Evolutionary conservation across 148 eudicot genomes (phyloP).

Genomic region (Chenopodium suecicum): DNA sequence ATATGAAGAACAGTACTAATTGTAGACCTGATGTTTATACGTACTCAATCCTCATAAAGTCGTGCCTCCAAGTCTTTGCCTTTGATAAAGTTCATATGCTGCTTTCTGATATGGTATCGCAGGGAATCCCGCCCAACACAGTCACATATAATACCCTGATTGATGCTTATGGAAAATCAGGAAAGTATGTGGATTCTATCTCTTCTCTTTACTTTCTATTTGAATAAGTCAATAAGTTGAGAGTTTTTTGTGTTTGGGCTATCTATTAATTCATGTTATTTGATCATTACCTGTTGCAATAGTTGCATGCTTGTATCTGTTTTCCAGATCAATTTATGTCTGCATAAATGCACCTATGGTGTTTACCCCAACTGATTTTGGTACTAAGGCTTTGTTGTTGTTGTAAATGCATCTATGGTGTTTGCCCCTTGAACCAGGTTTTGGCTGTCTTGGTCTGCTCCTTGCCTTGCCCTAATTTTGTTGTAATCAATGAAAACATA

Average conservation of each 20-base stretch:
- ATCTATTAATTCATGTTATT: background rate
- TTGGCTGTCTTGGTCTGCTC: background rate
- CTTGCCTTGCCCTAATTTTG: background rate
- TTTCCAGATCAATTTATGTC: background rate
- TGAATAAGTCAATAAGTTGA: background rate
- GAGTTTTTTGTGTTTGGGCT: background rate
- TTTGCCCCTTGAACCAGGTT: background rate
- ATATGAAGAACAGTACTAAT: constrained; percentile 62
- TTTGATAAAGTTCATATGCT: constrained; percentile 60
- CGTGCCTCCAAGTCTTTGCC: constrained; percentile 64
- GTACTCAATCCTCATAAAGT: constrained; percentile 77
- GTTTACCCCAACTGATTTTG: no score
- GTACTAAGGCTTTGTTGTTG: no score
- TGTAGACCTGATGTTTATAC: constrained; percentile 84
- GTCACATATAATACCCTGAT: constrained; percentile 84
- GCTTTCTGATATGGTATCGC: constrained; percentile 74
- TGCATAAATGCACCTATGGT: background rate
- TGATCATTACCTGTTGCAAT: background rate
- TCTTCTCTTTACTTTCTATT: background rate
- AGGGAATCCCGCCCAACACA: constrained; percentile 76
- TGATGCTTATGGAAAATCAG: constrained; percentile 85
- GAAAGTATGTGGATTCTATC: constrained; percentile 45
- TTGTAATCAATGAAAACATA: background rate
- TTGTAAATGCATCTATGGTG: background rate
- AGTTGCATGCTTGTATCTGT: background rate